A percentile compares a stretch with the other conserved stretches of the same genome.
These are phyloP conservation scores for Aquilaria yunnanensis DNA, from an alignment of 345 rosid genomes.

Conservation along the genomic window DNA sequence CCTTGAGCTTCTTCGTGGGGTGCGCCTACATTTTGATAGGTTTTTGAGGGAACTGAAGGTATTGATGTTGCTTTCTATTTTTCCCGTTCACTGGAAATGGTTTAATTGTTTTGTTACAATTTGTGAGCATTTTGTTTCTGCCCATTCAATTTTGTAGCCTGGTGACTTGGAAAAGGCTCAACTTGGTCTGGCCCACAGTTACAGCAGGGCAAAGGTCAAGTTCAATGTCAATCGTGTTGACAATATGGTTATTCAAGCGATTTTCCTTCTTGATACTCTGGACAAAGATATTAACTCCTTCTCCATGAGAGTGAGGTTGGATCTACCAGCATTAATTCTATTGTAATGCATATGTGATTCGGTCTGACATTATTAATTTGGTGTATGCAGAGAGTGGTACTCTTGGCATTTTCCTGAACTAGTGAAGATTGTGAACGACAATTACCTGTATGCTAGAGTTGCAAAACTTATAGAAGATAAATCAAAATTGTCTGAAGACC, in stretches of 20 bases:
- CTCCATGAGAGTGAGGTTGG: constrained; percentile 87
- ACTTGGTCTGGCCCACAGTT: constrained; percentile 83
- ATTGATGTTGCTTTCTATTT: constrained; percentile 11
- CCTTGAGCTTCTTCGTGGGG: constrained; percentile 77
- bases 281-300: constrained; percentile 80
- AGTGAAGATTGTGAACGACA: constrained; percentile 81
- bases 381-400: constrained; percentile 70
- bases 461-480: constrained; percentile 69
- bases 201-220: constrained; percentile 88
- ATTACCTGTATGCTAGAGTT: constrained; percentile 71
- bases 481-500: constrained; percentile 58
- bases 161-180: constrained; percentile 82
- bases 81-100: not conserved
- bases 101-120: too few species aligned
- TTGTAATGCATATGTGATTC: not conserved
- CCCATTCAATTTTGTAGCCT: constrained; percentile 33
- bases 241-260: constrained; percentile 89
- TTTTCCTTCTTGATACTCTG: constrained; percentile 68
- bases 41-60: constrained; percentile 87
- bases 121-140: not conserved
- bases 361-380: not conserved
- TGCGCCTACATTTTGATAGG: constrained; percentile 66
- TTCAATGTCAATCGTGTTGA: constrained; percentile 82
- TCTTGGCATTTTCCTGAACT: constrained; percentile 93
- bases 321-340: not conserved